Conservation (phyloP, 1,284 basidiomycete genomes). For the Stygiomarasmius scandens region DNA sequence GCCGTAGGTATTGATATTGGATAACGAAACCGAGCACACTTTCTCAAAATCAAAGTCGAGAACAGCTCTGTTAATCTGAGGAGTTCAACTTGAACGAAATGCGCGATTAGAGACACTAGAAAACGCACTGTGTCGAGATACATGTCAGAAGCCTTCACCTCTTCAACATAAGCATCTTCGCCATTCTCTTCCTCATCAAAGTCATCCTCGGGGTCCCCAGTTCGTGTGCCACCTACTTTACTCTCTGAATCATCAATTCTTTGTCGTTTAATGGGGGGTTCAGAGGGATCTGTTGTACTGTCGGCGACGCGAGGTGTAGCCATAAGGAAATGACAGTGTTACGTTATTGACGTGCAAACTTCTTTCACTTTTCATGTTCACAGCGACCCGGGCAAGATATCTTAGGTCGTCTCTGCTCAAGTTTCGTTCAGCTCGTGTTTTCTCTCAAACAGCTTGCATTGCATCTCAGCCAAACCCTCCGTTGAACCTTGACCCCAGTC, state of each 20-base stretch:
- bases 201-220: neutral
- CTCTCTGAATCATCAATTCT: neutral
- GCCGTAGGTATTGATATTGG: slow-evolving; percentile 97
- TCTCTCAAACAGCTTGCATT: slow-evolving; percentile 14
- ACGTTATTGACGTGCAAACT: slow-evolving; percentile 6
- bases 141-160: slow-evolving; percentile 67
- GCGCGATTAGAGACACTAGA: slow-evolving; percentile 29
- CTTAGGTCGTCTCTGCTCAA: neutral
- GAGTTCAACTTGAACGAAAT: no score
- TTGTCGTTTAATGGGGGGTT: slow-evolving; percentile 12
- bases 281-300: neutral
- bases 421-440: slow-evolving; percentile 18
- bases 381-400: neutral
- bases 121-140: slow-evolving; percentile 89
- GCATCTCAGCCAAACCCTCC: slow-evolving; percentile 44
- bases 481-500: slow-evolving; percentile 64
- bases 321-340: neutral
- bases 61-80: slow-evolving; percentile 81
- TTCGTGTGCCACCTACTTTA: neutral
- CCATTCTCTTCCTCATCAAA: slow-evolving; percentile 7
- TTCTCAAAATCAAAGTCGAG: slow-evolving; percentile 99
- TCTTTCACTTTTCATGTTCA: slow-evolving; percentile 17
- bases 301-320: slow-evolving; percentile 19
- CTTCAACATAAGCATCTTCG: slow-evolving; percentile 10
- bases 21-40: slow-evolving; percentile 94